Evolutionary conservation across 164 flowering plant genomes (phyloP).

Genomic region (Saururus chinensis): DNA sequence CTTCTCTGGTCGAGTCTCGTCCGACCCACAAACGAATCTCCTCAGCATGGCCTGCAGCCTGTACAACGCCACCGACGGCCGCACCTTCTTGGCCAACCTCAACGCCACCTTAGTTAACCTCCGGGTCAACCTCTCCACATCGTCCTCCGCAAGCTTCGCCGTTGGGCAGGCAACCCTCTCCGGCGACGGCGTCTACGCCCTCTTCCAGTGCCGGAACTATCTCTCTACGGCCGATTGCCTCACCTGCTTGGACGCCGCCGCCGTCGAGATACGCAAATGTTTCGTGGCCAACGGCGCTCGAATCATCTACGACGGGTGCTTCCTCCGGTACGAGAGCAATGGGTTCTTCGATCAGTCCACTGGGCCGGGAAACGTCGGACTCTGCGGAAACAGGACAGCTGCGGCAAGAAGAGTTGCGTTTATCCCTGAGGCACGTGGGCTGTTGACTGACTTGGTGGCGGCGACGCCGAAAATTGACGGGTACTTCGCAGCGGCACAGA

Average conservation of each 20-base stretch:
- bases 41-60: slow-evolving; percentile 13
- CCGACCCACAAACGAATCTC: slow-evolving; percentile 12
- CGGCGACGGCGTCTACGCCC: slow-evolving; percentile 27
- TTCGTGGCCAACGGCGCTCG: slow-evolving; percentile 29
- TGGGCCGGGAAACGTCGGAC: slow-evolving; percentile 17
- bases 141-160: slow-evolving; percentile 16
- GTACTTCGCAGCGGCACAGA: slow-evolving; percentile 28
- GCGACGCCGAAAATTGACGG: slow-evolving; percentile 33
- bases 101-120: slow-evolving; percentile 10
- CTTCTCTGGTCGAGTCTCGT: not conserved
- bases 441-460: slow-evolving; percentile 8
- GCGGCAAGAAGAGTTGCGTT: not conserved
- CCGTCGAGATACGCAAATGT: slow-evolving; percentile 21
- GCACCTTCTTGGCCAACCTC: slow-evolving; percentile 9
- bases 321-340: slow-evolving; percentile 41
- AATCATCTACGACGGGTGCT: slow-evolving; percentile 35
- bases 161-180: slow-evolving; percentile 18
- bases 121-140: slow-evolving; percentile 3
- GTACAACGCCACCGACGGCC: slow-evolving; percentile 12
- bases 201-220: slow-evolving; percentile 42
- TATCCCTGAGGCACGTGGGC: slow-evolving; percentile 8
- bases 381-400: slow-evolving; percentile 28
- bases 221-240: slow-evolving; percentile 31
- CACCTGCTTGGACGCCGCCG: slow-evolving; percentile 26
- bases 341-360: slow-evolving; percentile 35